These are phyloP conservation scores for Thielaviopsis ethacetica DNA, from an alignment of 2,329 filamentous ascomycete species.

Conservation along the genomic window DNA sequence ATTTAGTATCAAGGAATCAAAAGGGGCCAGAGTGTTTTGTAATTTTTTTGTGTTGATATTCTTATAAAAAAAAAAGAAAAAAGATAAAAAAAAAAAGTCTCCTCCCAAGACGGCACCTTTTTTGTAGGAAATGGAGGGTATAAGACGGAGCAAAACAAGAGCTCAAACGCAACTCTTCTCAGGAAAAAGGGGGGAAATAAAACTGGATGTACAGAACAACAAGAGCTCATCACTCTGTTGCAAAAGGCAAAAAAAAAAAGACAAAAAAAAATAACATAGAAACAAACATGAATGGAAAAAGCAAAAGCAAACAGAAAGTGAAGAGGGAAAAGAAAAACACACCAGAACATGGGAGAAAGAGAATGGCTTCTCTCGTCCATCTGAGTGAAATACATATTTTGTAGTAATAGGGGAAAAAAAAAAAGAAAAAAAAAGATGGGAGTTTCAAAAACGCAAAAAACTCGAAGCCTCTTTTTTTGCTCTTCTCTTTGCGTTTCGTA, in stretches of 20 bases:
- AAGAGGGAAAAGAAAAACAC: conserved; percentile 5
- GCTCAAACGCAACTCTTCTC: too few relatives aligned
- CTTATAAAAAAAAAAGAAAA: too few relatives aligned
- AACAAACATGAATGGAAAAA: background rate
- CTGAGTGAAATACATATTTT: background rate
- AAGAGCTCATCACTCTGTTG: background rate
- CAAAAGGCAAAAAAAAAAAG: conserved; percentile 1
- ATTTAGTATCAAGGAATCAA: background rate
- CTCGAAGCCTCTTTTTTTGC: background rate
- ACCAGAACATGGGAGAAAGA: background rate
- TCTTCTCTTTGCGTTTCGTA: background rate
- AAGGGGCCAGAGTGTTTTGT: too few relatives aligned
- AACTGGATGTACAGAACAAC: conserved; percentile 1
- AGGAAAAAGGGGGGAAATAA: background rate
- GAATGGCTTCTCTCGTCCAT: background rate
- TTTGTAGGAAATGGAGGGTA: background rate
- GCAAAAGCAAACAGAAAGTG: conserved; percentile 8
- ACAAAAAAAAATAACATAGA: background rate
- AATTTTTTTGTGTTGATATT: too few relatives aligned
- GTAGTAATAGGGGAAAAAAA: conserved; percentile 2
- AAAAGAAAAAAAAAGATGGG: conserved; percentile 3
- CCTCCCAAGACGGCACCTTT: background rate
- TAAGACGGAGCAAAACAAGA: background rate
- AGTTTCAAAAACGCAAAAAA: background rate
- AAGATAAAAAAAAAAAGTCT: background rate